phyloP scores from a whole-genome alignment of 768 basidiomycete species.

The Dacryopinax spathularia region DNA sequence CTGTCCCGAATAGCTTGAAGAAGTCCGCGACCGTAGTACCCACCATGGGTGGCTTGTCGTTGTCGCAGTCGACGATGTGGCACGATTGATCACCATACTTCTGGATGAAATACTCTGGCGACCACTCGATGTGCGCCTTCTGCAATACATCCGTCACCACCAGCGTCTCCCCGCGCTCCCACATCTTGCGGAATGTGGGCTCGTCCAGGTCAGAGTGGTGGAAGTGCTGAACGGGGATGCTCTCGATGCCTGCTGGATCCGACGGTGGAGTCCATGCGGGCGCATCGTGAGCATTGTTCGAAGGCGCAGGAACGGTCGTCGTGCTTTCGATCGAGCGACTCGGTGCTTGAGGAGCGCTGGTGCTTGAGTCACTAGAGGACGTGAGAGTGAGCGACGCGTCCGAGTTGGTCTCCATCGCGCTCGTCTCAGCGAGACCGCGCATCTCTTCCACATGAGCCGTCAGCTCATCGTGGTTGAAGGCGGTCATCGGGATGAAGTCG shows the following conservation, averaged over 20 bases:
- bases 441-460: constrained; percentile 52
- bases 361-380: no score
- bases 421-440: constrained; percentile 18
- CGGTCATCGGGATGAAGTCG: constrained; percentile 67
- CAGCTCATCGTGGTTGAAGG: constrained; percentile 55
- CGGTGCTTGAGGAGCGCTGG: no score
- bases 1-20: constrained; percentile 62
- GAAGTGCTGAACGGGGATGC: constrained; percentile 35
- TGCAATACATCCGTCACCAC: constrained; percentile 53
- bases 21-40: constrained; percentile 59
- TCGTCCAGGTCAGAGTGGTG: constrained; percentile 38
- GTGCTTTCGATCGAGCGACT: constrained; percentile 5
- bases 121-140: constrained; percentile 61
- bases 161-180: constrained; percentile 61
- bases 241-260: constrained; percentile 30
- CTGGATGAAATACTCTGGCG: constrained; percentile 63
- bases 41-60: constrained; percentile 37
- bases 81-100: constrained; percentile 50
- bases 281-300: background rate
- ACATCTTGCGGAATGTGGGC: constrained; percentile 49
- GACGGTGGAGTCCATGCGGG: constrained; percentile 5
- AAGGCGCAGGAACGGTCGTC: constrained; percentile 9
- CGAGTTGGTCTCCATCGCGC: no score
- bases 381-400: no score
- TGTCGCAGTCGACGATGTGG: constrained; percentile 71